phyloP scores from a whole-genome alignment of 257 asterid species.

The Salvia rosmarinus region DNA sequence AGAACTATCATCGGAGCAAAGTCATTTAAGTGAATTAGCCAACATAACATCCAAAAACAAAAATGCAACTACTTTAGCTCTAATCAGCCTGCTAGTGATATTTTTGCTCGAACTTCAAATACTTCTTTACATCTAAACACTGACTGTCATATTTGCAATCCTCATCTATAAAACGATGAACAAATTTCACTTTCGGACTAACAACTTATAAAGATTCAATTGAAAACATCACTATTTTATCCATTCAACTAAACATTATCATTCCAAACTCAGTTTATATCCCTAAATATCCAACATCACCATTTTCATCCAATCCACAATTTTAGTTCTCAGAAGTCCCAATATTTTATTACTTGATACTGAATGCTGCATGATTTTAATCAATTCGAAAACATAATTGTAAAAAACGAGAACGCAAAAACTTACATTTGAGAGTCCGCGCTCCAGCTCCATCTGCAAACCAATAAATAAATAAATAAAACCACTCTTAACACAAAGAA shows the following conservation, averaged over 20 bases:
- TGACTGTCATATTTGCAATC: neutral
- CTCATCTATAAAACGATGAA: neutral
- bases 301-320: neutral
- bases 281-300: neutral
- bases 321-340: slow-evolving; percentile 7
- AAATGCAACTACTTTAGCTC: slow-evolving; percentile 19
- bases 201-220: neutral
- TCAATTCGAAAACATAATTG: neutral
- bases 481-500: neutral
- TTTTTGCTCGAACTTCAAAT: neutral
- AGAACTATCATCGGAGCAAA: slow-evolving; percentile 11
- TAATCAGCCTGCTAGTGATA: slow-evolving; percentile 18
- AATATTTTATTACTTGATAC: neutral
- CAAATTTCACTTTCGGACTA: slow-evolving; percentile 7
- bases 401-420: slow-evolving; percentile 8
- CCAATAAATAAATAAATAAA: slow-evolving; percentile 14
- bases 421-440: slow-evolving; percentile 70
- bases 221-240: neutral
- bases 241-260: neutral
- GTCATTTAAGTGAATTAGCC: neutral
- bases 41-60: neutral
- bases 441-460: slow-evolving; percentile 88
- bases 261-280: neutral
- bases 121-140: neutral
- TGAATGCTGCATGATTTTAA: slow-evolving; percentile 3